Evolutionary conservation across 148 eudicot species (phyloP), one percentile per base, ranked within the genome.

Genomic region (Amaranthus palmeri): DNA sequence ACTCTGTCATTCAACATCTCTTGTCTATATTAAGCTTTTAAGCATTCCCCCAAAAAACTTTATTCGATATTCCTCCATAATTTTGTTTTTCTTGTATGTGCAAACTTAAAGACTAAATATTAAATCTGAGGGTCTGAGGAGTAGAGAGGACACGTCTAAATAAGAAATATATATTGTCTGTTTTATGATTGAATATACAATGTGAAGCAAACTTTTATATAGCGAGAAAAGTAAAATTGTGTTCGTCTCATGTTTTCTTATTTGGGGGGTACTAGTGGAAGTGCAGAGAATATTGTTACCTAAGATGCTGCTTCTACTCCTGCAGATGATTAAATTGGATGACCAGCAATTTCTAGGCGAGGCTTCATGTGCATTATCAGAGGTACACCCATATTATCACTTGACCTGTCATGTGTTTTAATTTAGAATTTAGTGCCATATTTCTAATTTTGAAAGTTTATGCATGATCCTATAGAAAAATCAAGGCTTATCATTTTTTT

Each of bases 301-400:
- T 69, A 9, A 76, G 66, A 69, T 55, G 18, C 18, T 47, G 9
- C 14, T 46, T 76, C 71, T 63, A 18, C 72, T 75, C 60, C 54
- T 77, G 72, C 84, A 93, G 97, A 82, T 85, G 89, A 84, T 93
- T 73, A 91, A 89, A 81, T 81, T 92, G 83, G 99, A 95, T 45
- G 97, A 95, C 80, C 97, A 90, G 68, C 97, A 95, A 81, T 88
- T 86, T 83, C 93, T 95, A 68, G 99, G 99, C 13, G 96, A 91
- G 83, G 97, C 99, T 81, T 84, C 81, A 54, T 95, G 96, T 79
- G 78, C 90, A 64, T 83, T 95, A 71, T 83, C 99, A 44, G 87
- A 95, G 99, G 99, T 92, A 88, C 47, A 47, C 54, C 47, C 58
- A 43, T 55, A 59, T 3, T 7, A 9, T 10, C 7, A 45, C 67